Evolutionary conservation across 768 basidiomycete genomes (phyloP).

Genomic region (Harrya chromipes): DNA sequence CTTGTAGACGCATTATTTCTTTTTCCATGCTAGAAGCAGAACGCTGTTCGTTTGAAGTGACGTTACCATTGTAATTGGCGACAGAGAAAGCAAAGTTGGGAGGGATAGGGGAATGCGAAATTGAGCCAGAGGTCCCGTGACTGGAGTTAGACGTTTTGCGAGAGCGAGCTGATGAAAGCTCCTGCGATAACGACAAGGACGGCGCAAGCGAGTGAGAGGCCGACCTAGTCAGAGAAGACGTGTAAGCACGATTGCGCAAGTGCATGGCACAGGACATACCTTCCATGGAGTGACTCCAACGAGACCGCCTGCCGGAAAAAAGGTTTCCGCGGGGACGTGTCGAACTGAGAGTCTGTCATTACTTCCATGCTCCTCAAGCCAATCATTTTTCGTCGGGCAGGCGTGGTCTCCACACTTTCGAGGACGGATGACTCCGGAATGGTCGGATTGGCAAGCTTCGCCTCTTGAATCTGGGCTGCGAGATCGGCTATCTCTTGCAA

Average conservation of each 20-base stretch:
- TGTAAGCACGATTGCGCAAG: conserved; percentile 5
- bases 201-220: conserved; percentile 91
- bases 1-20: conserved; percentile 94
- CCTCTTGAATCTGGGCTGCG: conserved; percentile 85
- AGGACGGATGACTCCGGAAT: conserved; percentile 39
- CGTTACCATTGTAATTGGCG: conserved; percentile 33
- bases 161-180: conserved; percentile 84
- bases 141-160: conserved; percentile 81
- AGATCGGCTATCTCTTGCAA: conserved; percentile 92
- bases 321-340: conserved; percentile 59
- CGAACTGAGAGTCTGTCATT: conserved; percentile 43
- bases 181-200: conserved; percentile 97
- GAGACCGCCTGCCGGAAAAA: conserved; percentile 90
- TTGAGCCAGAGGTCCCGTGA: conserved; percentile 62
- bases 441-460: conserved; percentile 58
- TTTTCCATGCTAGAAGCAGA: conserved; percentile 85
- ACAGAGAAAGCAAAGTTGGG: conserved; percentile 61
- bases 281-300: conserved; percentile 83
- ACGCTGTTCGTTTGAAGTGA: conserved; percentile 50
- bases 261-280: conserved; percentile 40
- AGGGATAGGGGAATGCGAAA: conserved; percentile 59
- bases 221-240: conserved; percentile 52
- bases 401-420: conserved; percentile 44
- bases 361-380: conserved; percentile 48
- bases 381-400: conserved; percentile 52